These are phyloP conservation scores for Bacidia gigantensis DNA, from an alignment of 495 filamentous ascomycete genomes.

Conservation along the genomic window DNA sequence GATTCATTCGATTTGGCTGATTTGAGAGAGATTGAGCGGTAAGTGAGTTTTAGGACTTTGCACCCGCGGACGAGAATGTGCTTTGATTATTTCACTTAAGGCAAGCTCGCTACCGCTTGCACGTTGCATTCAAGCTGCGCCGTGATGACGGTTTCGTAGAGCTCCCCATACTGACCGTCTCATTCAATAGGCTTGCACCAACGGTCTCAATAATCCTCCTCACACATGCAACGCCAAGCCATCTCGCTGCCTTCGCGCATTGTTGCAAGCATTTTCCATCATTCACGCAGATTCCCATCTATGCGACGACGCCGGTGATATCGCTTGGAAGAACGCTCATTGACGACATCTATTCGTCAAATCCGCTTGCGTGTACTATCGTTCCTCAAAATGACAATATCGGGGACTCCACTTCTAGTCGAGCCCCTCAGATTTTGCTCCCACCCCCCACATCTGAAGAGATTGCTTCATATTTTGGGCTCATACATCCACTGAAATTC, in stretches of 20 bases:
- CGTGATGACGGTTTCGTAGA: no score
- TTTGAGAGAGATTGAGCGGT: conserved; percentile 82
- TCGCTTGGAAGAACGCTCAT: conserved; percentile 80
- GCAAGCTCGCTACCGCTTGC: not conserved
- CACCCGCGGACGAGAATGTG: not conserved
- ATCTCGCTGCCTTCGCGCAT: conserved; percentile 87
- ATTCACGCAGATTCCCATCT: conserved; percentile 88
- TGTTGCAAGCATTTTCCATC: conserved; percentile 92
- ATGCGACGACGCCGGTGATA: conserved; percentile 87
- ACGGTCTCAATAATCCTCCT: conserved; percentile 89
- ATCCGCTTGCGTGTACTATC: conserved; percentile 70
- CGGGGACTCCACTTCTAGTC: conserved; percentile 13
- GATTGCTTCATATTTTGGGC: conserved; percentile 78
- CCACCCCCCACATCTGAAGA: conserved; percentile 74
- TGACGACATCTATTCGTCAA: conserved; percentile 85
- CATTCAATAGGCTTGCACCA: conserved; percentile 58
- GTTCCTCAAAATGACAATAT: conserved; percentile 51
- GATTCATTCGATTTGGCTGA: conserved; percentile 68
- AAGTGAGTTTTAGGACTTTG: conserved; percentile 22
- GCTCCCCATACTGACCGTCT: no score
- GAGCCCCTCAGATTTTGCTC: conserved; percentile 48
- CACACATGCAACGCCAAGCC: conserved; percentile 79
- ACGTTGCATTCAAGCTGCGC: conserved; percentile 1
- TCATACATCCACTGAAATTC: conserved; percentile 92
- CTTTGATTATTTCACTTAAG: no score